A percentile compares a stretch with the other conserved stretches of the same genome.
Conservation (phyloP, 1,284 basidiomycete genomes). For the Grifola frondosa region DNA sequence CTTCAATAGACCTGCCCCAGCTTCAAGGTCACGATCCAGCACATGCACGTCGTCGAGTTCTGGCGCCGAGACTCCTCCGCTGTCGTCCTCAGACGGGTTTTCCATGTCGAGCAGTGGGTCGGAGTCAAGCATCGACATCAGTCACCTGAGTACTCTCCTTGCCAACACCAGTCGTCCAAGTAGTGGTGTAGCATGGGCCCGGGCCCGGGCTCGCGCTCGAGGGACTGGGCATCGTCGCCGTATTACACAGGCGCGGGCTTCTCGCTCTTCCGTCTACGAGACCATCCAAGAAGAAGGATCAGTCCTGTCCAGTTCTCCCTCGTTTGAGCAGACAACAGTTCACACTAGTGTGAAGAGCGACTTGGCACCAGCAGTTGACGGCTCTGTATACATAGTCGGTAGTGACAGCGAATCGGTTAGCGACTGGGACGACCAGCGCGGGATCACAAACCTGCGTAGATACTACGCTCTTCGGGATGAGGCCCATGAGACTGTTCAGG, state of each 20-base stretch:
- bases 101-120: constrained; percentile 68
- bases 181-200: constrained; percentile 35
- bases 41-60: constrained; percentile 62
- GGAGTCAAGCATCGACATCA: constrained; percentile 72
- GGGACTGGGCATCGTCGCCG: constrained; percentile 70
- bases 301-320: constrained; percentile 35
- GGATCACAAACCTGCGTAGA: constrained; percentile 57
- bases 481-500: constrained; percentile 61
- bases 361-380: constrained; percentile 21
- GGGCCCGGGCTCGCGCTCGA: constrained; percentile 43
- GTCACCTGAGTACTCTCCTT: constrained; percentile 56
- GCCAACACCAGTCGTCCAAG: constrained; percentile 41
- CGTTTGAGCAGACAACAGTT: constrained; percentile 27
- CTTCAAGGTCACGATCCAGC: constrained; percentile 61
- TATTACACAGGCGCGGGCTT: constrained; percentile 59
- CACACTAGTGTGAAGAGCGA: constrained; percentile 12
- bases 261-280: constrained; percentile 71
- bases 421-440: constrained; percentile 64
- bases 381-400: constrained; percentile 56
- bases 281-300: constrained; percentile 73
- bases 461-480: constrained; percentile 72
- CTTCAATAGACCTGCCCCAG: constrained; percentile 55
- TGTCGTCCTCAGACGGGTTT: constrained; percentile 63
- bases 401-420: constrained; percentile 51
- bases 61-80: constrained; percentile 67